Evolutionary conservation across 1,284 basidiomycete species (phyloP).

Genomic region (Pseudozyma flocculosa): DNA sequence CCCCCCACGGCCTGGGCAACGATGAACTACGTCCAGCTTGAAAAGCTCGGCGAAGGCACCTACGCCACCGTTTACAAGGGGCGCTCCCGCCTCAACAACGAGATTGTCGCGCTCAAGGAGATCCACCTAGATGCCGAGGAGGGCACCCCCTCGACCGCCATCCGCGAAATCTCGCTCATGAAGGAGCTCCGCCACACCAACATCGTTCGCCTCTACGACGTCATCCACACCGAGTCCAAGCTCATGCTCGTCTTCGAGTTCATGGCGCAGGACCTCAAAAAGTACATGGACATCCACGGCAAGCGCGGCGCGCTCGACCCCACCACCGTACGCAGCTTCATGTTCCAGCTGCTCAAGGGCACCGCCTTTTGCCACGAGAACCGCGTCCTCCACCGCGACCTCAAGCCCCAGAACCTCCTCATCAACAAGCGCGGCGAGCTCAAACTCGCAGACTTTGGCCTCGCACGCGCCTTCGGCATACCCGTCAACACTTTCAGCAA

Average conservation of each 20-base stretch:
- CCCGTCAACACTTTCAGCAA: slow-evolving; percentile 58
- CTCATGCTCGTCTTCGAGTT: slow-evolving; percentile 98
- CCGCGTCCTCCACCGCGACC: slow-evolving; percentile 91
- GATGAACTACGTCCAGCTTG: slow-evolving; percentile 57
- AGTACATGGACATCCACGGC: slow-evolving; percentile 98
- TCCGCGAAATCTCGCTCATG: slow-evolving; percentile 93
- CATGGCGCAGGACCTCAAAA: slow-evolving; percentile 97
- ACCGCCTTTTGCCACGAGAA: slow-evolving; percentile 99
- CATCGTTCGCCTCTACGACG: slow-evolving; percentile 93
- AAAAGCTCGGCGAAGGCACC: slow-evolving; percentile 58
- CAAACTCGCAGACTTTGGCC: slow-evolving; percentile 82
- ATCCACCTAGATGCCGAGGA: slow-evolving; percentile 94
- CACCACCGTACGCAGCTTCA: slow-evolving; percentile 89
- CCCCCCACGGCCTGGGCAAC: not conserved
- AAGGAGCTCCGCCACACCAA: slow-evolving; percentile 94
- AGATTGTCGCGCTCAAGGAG: slow-evolving; percentile 69
- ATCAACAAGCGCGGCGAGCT: slow-evolving; percentile 98
- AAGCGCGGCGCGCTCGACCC: slow-evolving; percentile 92
- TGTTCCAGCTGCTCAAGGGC: slow-evolving; percentile 95
- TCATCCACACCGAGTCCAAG: slow-evolving; percentile 92
- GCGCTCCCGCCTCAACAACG: slow-evolving; percentile 53
- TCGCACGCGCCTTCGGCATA: slow-evolving; percentile 73
- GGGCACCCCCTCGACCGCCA: slow-evolving; percentile 89
- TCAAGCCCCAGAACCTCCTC: slow-evolving; percentile 95
- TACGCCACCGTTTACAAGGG: slow-evolving; percentile 58